These are phyloP conservation scores for Thinopyrum obtusiflorum DNA, from an alignment of 202 grass and related monocot species.

Conservation along the genomic window DNA sequence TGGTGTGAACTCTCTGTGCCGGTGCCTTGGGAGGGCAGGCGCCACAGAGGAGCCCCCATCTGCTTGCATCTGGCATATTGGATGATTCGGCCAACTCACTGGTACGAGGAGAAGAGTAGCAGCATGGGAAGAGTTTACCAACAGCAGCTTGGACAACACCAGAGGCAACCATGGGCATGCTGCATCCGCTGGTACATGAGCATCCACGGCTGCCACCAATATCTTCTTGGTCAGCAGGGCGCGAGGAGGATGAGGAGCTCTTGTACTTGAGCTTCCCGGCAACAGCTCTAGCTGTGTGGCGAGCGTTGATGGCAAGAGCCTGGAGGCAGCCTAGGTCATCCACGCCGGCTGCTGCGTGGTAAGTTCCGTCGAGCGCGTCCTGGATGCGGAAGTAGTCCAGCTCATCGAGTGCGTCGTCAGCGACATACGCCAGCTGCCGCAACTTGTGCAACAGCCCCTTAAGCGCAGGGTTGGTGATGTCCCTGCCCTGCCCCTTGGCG, in stretches of 20 bases:
- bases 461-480: conserved; percentile 7
- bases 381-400: conserved; percentile 49
- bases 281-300: not conserved
- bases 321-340: not conserved
- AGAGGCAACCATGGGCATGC: too few species aligned
- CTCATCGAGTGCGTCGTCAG: conserved; percentile 50
- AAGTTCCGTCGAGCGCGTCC: conserved; percentile 20
- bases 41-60: not conserved
- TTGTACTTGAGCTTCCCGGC: not conserved
- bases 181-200: not conserved
- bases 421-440: conserved; percentile 3
- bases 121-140: too few species aligned
- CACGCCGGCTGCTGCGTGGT: not conserved
- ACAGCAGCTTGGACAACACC: too few species aligned
- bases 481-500: not conserved
- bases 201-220: not conserved
- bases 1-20: not conserved
- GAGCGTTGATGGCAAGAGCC: not conserved
- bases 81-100: rapidly evolving
- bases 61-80: not conserved
- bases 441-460: conserved; percentile 12
- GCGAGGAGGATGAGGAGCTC: not conserved
- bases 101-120: too few species aligned
- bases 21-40: not conserved
- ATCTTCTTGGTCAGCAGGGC: not conserved